These are phyloP conservation scores for Debaryomyces tyrocola DNA, from an alignment of 805 yeast species.

Conservation along the genomic window DNA sequence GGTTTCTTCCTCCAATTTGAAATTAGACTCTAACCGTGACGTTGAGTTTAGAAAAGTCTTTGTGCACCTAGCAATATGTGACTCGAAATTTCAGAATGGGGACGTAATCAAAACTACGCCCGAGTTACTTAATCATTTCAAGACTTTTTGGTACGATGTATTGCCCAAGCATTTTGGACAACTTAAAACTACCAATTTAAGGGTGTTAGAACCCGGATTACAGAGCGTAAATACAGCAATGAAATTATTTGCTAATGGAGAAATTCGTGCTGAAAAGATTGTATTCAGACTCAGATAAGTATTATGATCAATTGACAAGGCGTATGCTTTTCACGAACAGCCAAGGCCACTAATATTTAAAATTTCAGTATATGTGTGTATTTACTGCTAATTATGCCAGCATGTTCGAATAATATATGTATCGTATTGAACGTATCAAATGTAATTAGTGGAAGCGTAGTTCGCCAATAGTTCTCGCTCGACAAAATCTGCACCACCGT, in stretches of 20 bases:
- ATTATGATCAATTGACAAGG: no score
- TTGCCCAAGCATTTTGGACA: conserved; percentile 10
- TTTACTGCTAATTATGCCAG: no score
- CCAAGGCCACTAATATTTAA: no score
- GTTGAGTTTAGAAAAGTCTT: neutral
- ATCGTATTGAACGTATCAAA: no score
- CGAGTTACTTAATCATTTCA: neutral
- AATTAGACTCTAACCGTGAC: neutral
- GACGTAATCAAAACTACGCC: neutral
- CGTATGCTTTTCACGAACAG: no score
- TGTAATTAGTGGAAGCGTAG: no score
- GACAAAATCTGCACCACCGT: no score
- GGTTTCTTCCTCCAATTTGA: neutral
- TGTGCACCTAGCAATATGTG: neutral
- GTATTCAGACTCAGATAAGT: conserved; percentile 23
- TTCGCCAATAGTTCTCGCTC: no score
- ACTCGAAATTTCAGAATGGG: neutral
- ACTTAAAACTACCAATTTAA: conserved; percentile 11
- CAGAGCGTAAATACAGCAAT: conserved; percentile 27
- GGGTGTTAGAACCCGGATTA: conserved; percentile 17
- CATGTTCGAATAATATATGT: no score
- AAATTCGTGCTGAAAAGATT: conserved; percentile 41
- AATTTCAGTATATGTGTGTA: no score
- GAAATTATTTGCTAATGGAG: conserved; percentile 27
- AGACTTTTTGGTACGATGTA: conserved; percentile 11